A percentile compares a stretch with the other conserved stretches of the same genome.
These are phyloP conservation scores for Fusarium aywerte DNA, from an alignment of 2,329 filamentous ascomycete species.

Conservation along the genomic window DNA sequence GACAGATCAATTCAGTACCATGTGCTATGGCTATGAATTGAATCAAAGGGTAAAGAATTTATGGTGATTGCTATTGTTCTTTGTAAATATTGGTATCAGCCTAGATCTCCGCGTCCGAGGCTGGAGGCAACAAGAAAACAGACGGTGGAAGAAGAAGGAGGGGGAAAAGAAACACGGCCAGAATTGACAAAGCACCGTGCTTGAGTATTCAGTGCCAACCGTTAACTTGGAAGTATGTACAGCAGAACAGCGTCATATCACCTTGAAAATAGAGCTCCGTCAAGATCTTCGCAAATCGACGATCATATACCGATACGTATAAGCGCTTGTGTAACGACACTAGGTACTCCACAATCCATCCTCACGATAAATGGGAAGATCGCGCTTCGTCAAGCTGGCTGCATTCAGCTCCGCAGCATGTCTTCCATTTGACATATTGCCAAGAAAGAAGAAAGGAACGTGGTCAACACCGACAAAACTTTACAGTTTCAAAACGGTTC, in stretches of 20 bases:
- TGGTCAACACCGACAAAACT: slow-evolving; percentile 7
- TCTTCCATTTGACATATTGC: slow-evolving; percentile 13
- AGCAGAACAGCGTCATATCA: slow-evolving; percentile 10
- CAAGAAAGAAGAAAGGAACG: background rate
- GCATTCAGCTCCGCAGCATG: slow-evolving; percentile 17
- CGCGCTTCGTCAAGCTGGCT: slow-evolving; percentile 2
- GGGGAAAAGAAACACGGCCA: no score
- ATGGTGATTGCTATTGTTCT: background rate
- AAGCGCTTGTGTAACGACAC: slow-evolving; percentile 33
- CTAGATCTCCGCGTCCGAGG: no score
- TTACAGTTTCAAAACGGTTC: slow-evolving; percentile 3
- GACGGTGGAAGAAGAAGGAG: background rate
- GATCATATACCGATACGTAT: slow-evolving; percentile 29
- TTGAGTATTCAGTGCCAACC: background rate
- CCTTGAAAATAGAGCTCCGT: slow-evolving; percentile 2
- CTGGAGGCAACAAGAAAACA: background rate
- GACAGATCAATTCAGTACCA: background rate
- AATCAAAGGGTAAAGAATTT: background rate
- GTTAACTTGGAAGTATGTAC: no score
- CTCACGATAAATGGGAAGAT: slow-evolving; percentile 1
- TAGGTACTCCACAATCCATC: background rate
- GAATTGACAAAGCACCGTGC: background rate
- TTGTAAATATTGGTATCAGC: background rate
- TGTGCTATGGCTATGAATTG: background rate
- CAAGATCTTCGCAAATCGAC: slow-evolving; percentile 19